A percentile compares a stretch with the other conserved stretches of the same genome.
Conservation (phyloP, 495 filamentous ascomycete species). For the Sphaerosporella brunnea region DNA sequence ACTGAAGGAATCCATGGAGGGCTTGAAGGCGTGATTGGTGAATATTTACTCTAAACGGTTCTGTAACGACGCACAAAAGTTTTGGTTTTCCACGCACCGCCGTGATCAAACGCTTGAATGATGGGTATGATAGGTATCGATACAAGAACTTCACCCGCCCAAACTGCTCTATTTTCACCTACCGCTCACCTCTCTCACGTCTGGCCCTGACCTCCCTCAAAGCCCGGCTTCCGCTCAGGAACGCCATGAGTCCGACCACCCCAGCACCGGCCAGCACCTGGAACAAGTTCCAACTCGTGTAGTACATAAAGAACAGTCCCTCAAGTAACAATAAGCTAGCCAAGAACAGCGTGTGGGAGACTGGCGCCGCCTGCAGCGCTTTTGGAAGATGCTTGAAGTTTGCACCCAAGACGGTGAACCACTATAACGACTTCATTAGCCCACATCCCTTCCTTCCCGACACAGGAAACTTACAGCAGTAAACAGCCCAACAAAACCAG, state of each 20-base stretch:
- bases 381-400: slow-evolving; percentile 64
- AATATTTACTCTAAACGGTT: not conserved
- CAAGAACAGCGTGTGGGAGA: slow-evolving; percentile 67
- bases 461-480: slow-evolving; percentile 39
- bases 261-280: slow-evolving; percentile 60
- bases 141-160: too few relatives aligned
- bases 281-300: slow-evolving; percentile 84
- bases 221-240: slow-evolving; percentile 80
- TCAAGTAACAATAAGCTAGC: slow-evolving; percentile 73
- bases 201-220: slow-evolving; percentile 82
- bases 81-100: too few relatives aligned
- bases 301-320: slow-evolving; percentile 87
- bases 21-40: slow-evolving; percentile 31
- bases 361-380: slow-evolving; percentile 52
- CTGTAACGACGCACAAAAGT: slow-evolving; percentile 1
- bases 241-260: slow-evolving; percentile 48
- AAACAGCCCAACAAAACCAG: slow-evolving; percentile 52
- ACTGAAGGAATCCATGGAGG: slow-evolving; percentile 42
- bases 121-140: too few relatives aligned
- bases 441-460: not conserved
- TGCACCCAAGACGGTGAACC: slow-evolving; percentile 45
- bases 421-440: slow-evolving; percentile 9
- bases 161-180: too few relatives aligned
- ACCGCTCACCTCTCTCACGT: slow-evolving; percentile 63
- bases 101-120: too few relatives aligned